Evolutionary conservation across 2,329 filamentous ascomycete species (phyloP), one percentile per base, ranked within the genome.

Genomic region (Pseudogymnoascus sp.): DNA sequence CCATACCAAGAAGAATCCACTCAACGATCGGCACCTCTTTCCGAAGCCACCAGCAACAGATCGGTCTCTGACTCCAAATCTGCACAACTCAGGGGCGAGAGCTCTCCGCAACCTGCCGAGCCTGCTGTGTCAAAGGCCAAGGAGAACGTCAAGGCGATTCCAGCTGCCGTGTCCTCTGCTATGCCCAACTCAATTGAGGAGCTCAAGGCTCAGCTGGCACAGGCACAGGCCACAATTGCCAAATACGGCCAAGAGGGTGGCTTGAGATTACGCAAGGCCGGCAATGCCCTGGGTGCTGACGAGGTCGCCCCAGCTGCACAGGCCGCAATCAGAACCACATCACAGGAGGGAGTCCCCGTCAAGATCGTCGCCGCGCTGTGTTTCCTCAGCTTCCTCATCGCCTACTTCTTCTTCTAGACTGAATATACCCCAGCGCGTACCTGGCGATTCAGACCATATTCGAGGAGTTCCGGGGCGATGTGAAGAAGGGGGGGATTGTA

Each of bases 361-460:
- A 88, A 93, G 73, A 83, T 93, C 64, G 90, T 90, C 47, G 93
- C 94, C 20, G 79, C 85, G 20, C 78, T 99, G 43, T 97, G 92
- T 73, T 79, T 99, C 69, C 69, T 96, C 65, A 92, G 90, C 79
- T 99, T 99, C 78, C 76, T 99, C 71, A 82, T 97, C 68, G 94
- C 91, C 61, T 99, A 97, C 77, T 84, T 97, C 75, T 91, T 99
- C 80, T 99, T 99, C 76, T 99, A 86, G 80, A 57, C 30, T 53
- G 43, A 53, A 53, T 53, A 53, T 53, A 53, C 43, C 43, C 43
- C 43, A 53, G n/a, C 43, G 43, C 43, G 43, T 53, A 33, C 43
- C 43, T 53, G 43, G 43, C 43, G 43, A 30, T 53, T 14, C 43
- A 18, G 43, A 12, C 43, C 43, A 30, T 18, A n/a, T 53, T 53